Evolutionary conservation across 257 asterid genomes (phyloP), one percentile per base, ranked within the genome.

Genomic region (Plectranthus barbatus): DNA sequence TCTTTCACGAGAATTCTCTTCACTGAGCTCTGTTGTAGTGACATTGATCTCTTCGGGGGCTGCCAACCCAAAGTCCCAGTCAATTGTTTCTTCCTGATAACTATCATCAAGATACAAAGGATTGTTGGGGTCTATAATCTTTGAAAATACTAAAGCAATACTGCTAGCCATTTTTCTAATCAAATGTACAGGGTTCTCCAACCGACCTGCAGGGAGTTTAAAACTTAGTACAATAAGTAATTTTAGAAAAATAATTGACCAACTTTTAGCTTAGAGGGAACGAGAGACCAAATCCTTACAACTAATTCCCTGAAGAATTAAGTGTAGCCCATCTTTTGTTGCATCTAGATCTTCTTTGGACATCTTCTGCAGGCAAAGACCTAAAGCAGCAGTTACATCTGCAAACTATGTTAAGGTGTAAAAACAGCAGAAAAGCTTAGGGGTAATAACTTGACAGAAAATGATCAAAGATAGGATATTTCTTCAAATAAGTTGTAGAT

Each of bases 311-410:
- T 84, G 86, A 75, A 93, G 99, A 83, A 93, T 81, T 58, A 83
- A 82, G 54, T 71, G 96, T 78, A 90, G 74, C 47, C 78, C 96
- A 78, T 84, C 90, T 81, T 90, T 90, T 18, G 86, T 81, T 41
- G 85, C 82, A 69, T 87, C 88, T 48, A 93, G 78, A 77, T 90
- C 97, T 74, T 79, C 85, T 83, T 88, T 93, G 58, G 82, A 36
- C 95, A 90, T 93, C 86, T 85, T 87, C 83, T 90, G 94, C 74
- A 93, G 76, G 82, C 95, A 93, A 74, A 93, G 86, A 67, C 99
- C 99, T 72, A 87, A 75, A 49, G 97, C 97, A 68, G 97, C 94
- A 68, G 99, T 87, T 71, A 87, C 75, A 76, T 90, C 97, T 92
- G 74, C 48, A 66, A 59, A 64, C 57, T 60, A 60, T 19, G 80